Percentiles rank a stretch among this genome's conserved stretches.
Evolutionary conservation across 1,139 yeast genomes (phyloP).

Genomic region (Saccharomyces pastorianus): DNA sequence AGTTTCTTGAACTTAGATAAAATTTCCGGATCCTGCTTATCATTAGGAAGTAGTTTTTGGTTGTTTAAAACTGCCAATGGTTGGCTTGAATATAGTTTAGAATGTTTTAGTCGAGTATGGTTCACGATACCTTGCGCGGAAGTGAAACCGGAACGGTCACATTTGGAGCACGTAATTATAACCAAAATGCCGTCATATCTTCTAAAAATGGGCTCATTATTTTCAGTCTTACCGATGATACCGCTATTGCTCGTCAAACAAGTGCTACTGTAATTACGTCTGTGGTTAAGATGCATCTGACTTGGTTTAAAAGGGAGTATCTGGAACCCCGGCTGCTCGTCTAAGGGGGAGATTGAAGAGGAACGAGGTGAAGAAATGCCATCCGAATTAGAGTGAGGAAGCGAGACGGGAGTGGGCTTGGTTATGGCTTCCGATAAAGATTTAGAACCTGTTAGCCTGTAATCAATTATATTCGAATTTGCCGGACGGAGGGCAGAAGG

Average conservation of each 20-base stretch:
- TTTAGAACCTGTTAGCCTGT: constrained; percentile 15
- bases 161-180: constrained; percentile 57
- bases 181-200: constrained; percentile 69
- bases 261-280: constrained; percentile 33
- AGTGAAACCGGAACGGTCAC: constrained; percentile 62
- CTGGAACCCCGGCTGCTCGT: neutral
- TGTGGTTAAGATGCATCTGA: constrained; percentile 27
- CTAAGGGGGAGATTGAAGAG: neutral
- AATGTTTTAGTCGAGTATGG: constrained; percentile 68
- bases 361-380: neutral
- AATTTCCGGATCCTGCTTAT: constrained; percentile 56
- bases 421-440: constrained; percentile 6
- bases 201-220: constrained; percentile 49
- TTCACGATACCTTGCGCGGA: constrained; percentile 76
- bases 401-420: neutral
- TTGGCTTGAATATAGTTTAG: constrained; percentile 63
- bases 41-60: constrained; percentile 50
- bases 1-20: constrained; percentile 38
- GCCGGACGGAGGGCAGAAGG: constrained; percentile 20
- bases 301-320: constrained; percentile 13
- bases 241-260: constrained; percentile 32
- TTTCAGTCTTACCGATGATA: constrained; percentile 30
- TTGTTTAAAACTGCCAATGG: constrained; percentile 69
- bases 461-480: constrained; percentile 14
- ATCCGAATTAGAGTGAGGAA: constrained; percentile 1